Conservation (phyloP, 2,329 filamentous ascomycete species). For the Pseudogymnoascus sp. region DNA sequence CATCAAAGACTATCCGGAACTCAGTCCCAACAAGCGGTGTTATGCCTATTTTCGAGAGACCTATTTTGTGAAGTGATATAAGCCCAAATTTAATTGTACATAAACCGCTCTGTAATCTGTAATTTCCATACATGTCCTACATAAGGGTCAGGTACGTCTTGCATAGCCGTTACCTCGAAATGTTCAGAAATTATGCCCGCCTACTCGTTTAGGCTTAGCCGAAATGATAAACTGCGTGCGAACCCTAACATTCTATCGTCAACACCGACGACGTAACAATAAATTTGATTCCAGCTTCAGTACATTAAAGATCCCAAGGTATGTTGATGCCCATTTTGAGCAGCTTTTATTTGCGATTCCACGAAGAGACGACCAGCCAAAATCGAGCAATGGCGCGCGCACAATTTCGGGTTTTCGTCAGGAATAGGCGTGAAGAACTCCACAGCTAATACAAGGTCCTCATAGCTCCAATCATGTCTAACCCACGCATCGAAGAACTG, state of each 20-base stretch:
- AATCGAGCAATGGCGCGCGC: conserved; percentile 5
- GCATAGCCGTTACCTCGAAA: neutral
- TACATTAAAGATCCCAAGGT: conserved; percentile 2
- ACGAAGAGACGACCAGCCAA: conserved; percentile 2
- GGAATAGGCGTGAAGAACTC: neutral
- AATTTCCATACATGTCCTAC: neutral
- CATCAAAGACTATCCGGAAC: conserved; percentile 38
- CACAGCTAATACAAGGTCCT: conserved; percentile 16
- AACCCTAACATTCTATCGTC: conserved; percentile 4
- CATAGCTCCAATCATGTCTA: conserved; percentile 67
- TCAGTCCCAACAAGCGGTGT: neutral
- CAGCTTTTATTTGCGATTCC: neutral
- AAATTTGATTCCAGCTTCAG: neutral
- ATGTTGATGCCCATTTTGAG: neutral
- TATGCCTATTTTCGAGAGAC: neutral
- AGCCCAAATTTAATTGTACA: conserved; percentile 1
- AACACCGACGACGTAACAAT: conserved; percentile 5
- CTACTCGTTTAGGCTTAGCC: conserved; percentile 9
- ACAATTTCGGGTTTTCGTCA: conserved; percentile 1
- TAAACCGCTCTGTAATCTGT: neutral
- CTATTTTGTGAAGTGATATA: neutral
- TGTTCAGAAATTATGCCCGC: conserved; percentile 8
- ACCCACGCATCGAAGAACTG: conserved; percentile 96
- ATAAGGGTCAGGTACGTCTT: neutral
- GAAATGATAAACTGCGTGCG: conserved; percentile 6